Evolutionary conservation across 2,329 filamentous ascomycete species (phyloP).

Genomic region (Colletotrichum euphorbiae): DNA sequence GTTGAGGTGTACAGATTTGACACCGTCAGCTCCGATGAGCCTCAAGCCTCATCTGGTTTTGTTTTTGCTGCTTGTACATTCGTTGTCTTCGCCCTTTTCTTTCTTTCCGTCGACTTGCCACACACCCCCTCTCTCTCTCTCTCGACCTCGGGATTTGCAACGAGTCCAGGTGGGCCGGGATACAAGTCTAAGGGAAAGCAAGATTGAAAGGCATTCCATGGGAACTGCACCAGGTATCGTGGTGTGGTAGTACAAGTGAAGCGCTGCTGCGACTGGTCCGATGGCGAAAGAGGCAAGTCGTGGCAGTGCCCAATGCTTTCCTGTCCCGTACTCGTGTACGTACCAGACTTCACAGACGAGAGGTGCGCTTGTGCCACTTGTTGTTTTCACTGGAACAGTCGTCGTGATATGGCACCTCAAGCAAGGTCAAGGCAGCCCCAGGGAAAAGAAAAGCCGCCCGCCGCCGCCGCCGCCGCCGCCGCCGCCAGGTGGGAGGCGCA

Average conservation of each 20-base stretch:
- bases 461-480: neutral
- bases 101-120: neutral
- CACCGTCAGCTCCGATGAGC: constrained; percentile 19
- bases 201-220: neutral
- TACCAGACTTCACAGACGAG: neutral
- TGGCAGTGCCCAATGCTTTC: neutral
- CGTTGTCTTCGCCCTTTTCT: neutral
- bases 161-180: neutral
- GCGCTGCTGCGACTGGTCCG: constrained; percentile 11
- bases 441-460: neutral
- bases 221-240: neutral
- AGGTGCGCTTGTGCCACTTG: too few species aligned
- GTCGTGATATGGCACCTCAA: too few species aligned
- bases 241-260: neutral
- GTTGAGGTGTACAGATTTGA: constrained; percentile 16
- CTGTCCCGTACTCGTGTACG: constrained; percentile 20
- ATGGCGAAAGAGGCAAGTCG: constrained; percentile 19
- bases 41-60: neutral
- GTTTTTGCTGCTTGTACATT: neutral
- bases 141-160: neutral
- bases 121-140: neutral
- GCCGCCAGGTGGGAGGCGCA: neutral
- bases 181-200: neutral
- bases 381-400: too few species aligned
- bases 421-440: too few species aligned